These are phyloP conservation scores for Chrysoporthe puriensis DNA, from an alignment of 2,329 filamentous ascomycete genomes.

Conservation along the genomic window DNA sequence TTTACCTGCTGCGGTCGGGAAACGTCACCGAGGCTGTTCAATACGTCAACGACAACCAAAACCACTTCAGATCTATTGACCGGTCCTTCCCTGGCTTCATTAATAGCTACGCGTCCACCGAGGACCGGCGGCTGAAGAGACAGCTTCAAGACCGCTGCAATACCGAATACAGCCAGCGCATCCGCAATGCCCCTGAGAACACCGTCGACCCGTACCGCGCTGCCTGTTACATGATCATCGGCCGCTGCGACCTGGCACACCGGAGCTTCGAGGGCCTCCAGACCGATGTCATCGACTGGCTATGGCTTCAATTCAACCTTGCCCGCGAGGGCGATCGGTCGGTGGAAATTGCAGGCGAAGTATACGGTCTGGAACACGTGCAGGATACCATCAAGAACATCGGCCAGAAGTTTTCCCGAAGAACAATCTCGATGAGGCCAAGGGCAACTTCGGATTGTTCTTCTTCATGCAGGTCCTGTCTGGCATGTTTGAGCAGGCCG, in stretches of 20 bases:
- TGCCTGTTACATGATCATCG: constrained; percentile 97
- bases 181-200: constrained; percentile 81
- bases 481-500: constrained; percentile 91
- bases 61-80: constrained; percentile 87
- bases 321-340: constrained; percentile 67
- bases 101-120: constrained; percentile 76
- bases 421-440: constrained; percentile 71
- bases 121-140: constrained; percentile 75
- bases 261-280: constrained; percentile 66
- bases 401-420: constrained; percentile 90
- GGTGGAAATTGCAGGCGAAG: constrained; percentile 67
- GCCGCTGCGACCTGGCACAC: constrained; percentile 71
- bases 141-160: constrained; percentile 86
- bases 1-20: constrained; percentile 85
- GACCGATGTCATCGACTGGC: constrained; percentile 70
- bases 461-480: constrained; percentile 91
- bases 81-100: constrained; percentile 89
- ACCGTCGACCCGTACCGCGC: constrained; percentile 93
- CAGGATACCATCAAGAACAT: constrained; percentile 85
- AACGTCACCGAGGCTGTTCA: constrained; percentile 81
- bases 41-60: constrained; percentile 80
- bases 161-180: constrained; percentile 85
- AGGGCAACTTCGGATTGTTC: constrained; percentile 82
- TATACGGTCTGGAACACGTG: constrained; percentile 68
- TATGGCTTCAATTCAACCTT: constrained; percentile 73